Base-by-base conservation (phyloP, 768 basidiomycete species). In the Kwoniella botswanensis region DNA sequence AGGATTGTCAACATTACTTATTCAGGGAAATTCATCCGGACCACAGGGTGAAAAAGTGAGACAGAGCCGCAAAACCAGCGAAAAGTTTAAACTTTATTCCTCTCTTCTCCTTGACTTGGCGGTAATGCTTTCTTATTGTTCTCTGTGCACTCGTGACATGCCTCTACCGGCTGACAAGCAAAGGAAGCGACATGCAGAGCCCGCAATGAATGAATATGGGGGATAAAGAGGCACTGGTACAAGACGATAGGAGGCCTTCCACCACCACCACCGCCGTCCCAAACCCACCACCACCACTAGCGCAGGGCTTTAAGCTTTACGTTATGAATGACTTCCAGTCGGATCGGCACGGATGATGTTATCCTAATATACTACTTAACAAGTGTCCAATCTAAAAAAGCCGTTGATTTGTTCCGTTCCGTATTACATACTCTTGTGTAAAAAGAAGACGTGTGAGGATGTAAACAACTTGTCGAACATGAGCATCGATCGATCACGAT, bases 1-100 rank as follows among this genome's bases (percentile, higher is more conserved):
- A 35, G 35, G 35, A 35, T 52, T 52, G 22, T 41, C 26, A 61
- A 61, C 59, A 61, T 61, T 61, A 61, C 59, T 61, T 43, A 61
- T 61, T 61, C 59, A 61, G 59, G 59, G 42, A 26, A 43, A 43
- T 15, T 44, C 41, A 4, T 18, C 15, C 15, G 18, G 29, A 58
- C 4, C 57, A 9, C 18, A 58, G 26, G 57, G 15, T 10, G 7
- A 61, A 44, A 13, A 41, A 26, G 11, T 61, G 42, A 61, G 59
- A 61, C 59, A 61, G 24, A 61, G 42, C 57, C 59, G 59, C 43
- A 61, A 59, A 52, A 17, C 21, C 50, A 52, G 17, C 21, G 50
- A 9, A 41, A 61, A 61, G 59, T 22, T 61, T 61, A 61, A 61
- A 61, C 42, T n/a, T 44, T 61, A 44, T 43, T 9, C 42, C 4